phyloP scores from a whole-genome alignment of 2,329 filamentous ascomycete genomes.

The Pseudogymnoascus sp. region DNA sequence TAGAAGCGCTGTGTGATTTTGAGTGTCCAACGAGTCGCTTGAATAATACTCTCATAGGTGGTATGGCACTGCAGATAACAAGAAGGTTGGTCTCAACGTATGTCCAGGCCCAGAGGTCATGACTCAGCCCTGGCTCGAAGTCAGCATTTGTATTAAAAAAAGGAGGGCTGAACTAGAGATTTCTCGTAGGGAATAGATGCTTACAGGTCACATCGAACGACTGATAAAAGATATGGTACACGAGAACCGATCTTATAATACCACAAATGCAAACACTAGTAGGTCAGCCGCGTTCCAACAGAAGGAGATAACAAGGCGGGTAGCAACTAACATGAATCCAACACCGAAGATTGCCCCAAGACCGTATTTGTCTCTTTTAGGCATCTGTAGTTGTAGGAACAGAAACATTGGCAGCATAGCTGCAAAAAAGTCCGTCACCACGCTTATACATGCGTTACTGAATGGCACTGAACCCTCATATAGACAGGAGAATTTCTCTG shows the following conservation, averaged over 20 bases:
- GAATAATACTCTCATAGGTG: not conserved
- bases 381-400: constrained; percentile 1
- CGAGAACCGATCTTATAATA: not conserved
- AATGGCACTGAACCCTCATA: not conserved
- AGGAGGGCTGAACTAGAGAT: not conserved
- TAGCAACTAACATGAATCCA: constrained; percentile 4
- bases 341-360: constrained; percentile 5
- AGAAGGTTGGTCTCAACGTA: constrained; percentile 5
- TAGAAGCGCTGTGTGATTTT: not conserved
- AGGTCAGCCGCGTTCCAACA: not conserved
- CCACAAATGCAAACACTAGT: not conserved
- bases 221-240: not conserved
- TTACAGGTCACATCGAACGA: constrained; percentile 5
- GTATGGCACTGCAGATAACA: constrained; percentile 2
- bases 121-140: not conserved
- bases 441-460: not conserved
- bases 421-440: constrained; percentile 3
- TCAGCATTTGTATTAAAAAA: not conserved
- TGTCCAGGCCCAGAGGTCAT: not conserved
- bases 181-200: not conserved
- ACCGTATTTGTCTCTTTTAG: constrained; percentile 3
- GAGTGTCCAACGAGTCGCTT: not conserved
- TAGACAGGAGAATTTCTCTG: not conserved
- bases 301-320: not conserved
- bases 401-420: constrained; percentile 2